Conservation (phyloP, 129 eudicot species). For the Lonicera japonica region DNA sequence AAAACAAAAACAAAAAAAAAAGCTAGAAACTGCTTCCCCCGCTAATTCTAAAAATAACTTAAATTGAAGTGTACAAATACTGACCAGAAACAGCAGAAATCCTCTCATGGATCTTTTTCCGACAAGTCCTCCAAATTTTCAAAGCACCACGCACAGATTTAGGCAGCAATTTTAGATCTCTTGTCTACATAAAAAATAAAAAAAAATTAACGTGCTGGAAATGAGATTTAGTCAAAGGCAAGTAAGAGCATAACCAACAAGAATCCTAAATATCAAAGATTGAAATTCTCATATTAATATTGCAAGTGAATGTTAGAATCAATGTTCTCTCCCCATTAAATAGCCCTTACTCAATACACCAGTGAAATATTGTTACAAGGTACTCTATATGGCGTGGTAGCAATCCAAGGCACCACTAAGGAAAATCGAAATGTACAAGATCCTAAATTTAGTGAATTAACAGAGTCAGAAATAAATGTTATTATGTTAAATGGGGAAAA, state of each 20-base stretch:
- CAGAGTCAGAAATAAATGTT: too few species aligned
- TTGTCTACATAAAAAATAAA: constrained; percentile 44
- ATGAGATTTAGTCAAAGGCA: neutral
- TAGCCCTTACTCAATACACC: too few species aligned
- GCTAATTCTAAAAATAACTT: too few species aligned
- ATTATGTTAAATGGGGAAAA: too few species aligned
- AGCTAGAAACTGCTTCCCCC: too few species aligned
- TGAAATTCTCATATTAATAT: neutral
- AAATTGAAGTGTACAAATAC: neutral
- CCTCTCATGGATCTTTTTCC: constrained; percentile 90
- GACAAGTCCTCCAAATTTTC: constrained; percentile 68
- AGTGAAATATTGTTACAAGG: too few species aligned
- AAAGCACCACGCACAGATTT: constrained; percentile 42
- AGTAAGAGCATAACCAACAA: neutral
- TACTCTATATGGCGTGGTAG: too few species aligned
- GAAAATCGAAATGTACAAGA: too few species aligned
- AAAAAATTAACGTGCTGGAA: neutral
- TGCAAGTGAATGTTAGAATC: neutral
- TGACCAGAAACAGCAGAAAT: constrained; percentile 70
- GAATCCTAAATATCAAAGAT: neutral
- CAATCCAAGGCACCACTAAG: too few species aligned
- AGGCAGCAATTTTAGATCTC: constrained; percentile 69
- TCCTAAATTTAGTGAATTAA: too few species aligned
- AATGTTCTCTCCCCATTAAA: neutral
- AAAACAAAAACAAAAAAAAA: too few species aligned